Percentiles rank a stretch among this genome's conserved stretches.
Evolutionary conservation across 148 eudicot species (phyloP).

Genomic region (Bassia scoparia): DNA sequence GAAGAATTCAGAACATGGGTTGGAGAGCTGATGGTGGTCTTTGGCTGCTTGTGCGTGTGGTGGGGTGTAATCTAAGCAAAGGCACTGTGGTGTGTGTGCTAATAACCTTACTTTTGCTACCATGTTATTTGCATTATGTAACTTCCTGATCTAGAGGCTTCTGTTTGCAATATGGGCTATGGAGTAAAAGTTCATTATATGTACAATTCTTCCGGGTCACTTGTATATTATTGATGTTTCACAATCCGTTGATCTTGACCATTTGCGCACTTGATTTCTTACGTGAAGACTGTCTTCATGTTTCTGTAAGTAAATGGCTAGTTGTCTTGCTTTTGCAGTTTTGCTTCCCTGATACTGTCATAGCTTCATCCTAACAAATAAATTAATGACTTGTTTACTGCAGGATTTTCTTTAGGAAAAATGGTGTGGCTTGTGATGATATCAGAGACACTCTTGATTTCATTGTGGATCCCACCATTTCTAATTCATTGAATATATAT

Average conservation of each 20-base stretch:
- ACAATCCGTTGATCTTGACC: constrained; percentile 98
- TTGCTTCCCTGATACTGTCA: not conserved
- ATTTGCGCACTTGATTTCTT: constrained; percentile 84
- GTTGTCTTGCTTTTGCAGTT: not conserved
- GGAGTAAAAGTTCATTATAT: not conserved
- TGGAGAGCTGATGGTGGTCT: constrained; percentile 99
- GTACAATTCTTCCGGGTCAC: constrained; percentile 53
- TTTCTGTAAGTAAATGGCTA: constrained; percentile 35
- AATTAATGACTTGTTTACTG: constrained; percentile 15
- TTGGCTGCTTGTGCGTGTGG: constrained; percentile 97
- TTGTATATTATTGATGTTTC: constrained; percentile 93
- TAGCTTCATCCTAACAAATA: not conserved
- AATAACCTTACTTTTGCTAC: constrained; percentile 7
- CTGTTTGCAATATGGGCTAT: too few species aligned
- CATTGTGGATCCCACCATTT: constrained; percentile 75
- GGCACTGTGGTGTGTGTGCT: constrained; percentile 82
- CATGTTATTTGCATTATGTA: not conserved
- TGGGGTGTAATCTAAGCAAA: constrained; percentile 95
- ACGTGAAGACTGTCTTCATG: constrained; percentile 83
- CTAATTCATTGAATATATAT: too few species aligned
- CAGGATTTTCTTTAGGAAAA: constrained; percentile 83
- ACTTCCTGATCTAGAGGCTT: not conserved
- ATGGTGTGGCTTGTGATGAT: constrained; percentile 91
- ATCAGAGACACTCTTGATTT: constrained; percentile 84
- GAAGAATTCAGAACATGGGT: constrained; percentile 97